phyloP scores from a whole-genome alignment of 495 filamentous ascomycete species.

The Penicillium fimorum region DNA sequence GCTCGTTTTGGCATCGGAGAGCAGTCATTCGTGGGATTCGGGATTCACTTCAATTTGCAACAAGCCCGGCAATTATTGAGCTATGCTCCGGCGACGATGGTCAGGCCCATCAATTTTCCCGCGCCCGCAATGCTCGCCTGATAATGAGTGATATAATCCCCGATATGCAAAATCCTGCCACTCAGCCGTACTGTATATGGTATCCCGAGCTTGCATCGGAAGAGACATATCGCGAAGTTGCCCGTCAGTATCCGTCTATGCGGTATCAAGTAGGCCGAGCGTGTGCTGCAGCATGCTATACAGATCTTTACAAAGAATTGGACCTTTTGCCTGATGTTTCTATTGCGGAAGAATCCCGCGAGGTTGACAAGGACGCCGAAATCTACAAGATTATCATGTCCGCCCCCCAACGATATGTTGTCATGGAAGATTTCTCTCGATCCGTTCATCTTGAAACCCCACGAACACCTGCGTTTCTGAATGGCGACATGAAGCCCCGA shows the following conservation, averaged over 20 bases:
- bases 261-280: conserved; percentile 28
- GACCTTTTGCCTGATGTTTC: conserved; percentile 27
- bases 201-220: conserved; percentile 37
- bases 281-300: conserved; percentile 31
- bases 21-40: conserved; percentile 18
- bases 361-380: conserved; percentile 16
- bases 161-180: conserved; percentile 26
- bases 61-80: conserved; percentile 18
- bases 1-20: conserved; percentile 17
- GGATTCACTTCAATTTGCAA: conserved; percentile 21
- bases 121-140: conserved; percentile 31
- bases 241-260: conserved; percentile 19
- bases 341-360: conserved; percentile 31
- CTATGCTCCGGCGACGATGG: conserved; percentile 20
- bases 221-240: conserved; percentile 30
- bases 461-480: conserved; percentile 22
- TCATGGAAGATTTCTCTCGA: conserved; percentile 33
- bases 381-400: conserved; percentile 32
- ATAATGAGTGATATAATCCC: conserved; percentile 43
- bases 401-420: conserved; percentile 18
- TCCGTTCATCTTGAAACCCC: conserved; percentile 21
- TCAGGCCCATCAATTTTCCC: conserved; percentile 18
- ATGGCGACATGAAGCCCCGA: conserved; percentile 32
- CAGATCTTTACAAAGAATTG: conserved; percentile 30
- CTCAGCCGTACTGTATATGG: conserved; percentile 46